Evolutionary conservation across 129 eudicot species (phyloP).

Genomic region (Rutidosis leptorrhynchoides): DNA sequence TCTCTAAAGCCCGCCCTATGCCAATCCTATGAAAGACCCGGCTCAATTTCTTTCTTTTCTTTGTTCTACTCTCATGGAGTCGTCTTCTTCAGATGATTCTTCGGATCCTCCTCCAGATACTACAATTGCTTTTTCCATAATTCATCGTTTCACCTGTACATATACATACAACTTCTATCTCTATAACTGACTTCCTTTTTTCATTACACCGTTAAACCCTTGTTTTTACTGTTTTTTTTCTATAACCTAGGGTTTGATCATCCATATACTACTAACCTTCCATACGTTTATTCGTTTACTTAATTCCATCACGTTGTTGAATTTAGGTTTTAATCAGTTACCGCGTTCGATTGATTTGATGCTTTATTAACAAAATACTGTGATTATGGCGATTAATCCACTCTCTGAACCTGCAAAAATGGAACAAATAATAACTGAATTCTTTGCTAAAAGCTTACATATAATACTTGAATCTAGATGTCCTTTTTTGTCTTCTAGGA

Average conservation of each 20-base stretch:
- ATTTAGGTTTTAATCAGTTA: background rate
- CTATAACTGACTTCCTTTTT: background rate
- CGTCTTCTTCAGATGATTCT: constrained; percentile 27
- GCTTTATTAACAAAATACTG: background rate
- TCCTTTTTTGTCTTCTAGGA: constrained; percentile 69
- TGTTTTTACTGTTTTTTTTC: constrained; percentile 6
- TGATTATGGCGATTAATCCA: constrained; percentile 36
- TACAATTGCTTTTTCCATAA: constrained; percentile 13
- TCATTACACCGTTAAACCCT: constrained; percentile 6
- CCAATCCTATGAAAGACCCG: too few species aligned
- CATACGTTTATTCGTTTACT: constrained; percentile 22
- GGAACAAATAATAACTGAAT: constrained; percentile 86
- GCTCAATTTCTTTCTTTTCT: too few species aligned
- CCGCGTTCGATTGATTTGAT: constrained; percentile 3
- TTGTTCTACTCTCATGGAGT: constrained; percentile 23
- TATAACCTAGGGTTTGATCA: constrained; percentile 22
- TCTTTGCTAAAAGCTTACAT: constrained; percentile 73
- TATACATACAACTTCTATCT: background rate
- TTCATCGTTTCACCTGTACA: background rate
- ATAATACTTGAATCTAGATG: constrained; percentile 79
- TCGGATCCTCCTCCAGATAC: constrained; percentile 20
- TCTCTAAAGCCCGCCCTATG: too few species aligned
- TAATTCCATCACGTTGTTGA: background rate
- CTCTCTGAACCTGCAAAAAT: constrained; percentile 69
- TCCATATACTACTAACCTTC: constrained; percentile 10